A percentile compares a stretch with the other conserved stretches of the same genome.
These are phyloP conservation scores for Neonectria hederae DNA, from an alignment of 2,329 filamentous ascomycete genomes.

Conservation along the genomic window DNA sequence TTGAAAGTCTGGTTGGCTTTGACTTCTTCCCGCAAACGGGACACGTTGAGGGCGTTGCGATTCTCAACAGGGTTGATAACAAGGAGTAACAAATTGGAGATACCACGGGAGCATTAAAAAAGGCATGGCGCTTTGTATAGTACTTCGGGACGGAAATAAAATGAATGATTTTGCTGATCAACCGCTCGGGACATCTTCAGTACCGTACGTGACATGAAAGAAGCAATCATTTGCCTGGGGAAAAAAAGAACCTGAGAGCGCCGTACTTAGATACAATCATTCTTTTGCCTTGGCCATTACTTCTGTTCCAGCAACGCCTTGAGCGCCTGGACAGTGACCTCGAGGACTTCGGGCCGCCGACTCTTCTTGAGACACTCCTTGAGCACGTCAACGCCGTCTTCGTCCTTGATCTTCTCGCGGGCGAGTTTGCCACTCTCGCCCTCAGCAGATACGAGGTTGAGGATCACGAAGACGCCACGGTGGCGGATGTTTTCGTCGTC, in stretches of 20 bases:
- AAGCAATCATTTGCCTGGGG: slow-evolving; percentile 12
- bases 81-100: slow-evolving; percentile 24
- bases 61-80: slow-evolving; percentile 65
- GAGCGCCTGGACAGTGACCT: slow-evolving; percentile 75
- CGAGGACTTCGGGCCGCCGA: slow-evolving; percentile 74
- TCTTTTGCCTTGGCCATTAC: slow-evolving; percentile 24
- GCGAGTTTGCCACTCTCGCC: slow-evolving; percentile 72
- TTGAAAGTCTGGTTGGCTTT: slow-evolving; percentile 91
- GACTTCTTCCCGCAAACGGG: slow-evolving; percentile 95
- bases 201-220: slow-evolving; percentile 9
- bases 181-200: slow-evolving; percentile 13
- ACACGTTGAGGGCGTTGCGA: slow-evolving; percentile 74
- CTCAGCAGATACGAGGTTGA: slow-evolving; percentile 75
- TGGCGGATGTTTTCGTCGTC: slow-evolving; percentile 74
- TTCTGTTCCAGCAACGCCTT: slow-evolving; percentile 68
- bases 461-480: slow-evolving; percentile 78
- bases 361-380: slow-evolving; percentile 76
- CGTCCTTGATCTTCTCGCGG: slow-evolving; percentile 66
- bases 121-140: slow-evolving; percentile 21
- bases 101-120: slow-evolving; percentile 20
- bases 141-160: slow-evolving; percentile 16
- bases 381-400: slow-evolving; percentile 72
- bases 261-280: slow-evolving; percentile 17
- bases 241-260: slow-evolving; percentile 20
- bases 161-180: slow-evolving; percentile 19